A percentile compares a stretch with the other conserved stretches of the same genome.
These are phyloP conservation scores for Suillus clintonianus DNA, from an alignment of 768 basidiomycete species.

Conservation along the genomic window DNA sequence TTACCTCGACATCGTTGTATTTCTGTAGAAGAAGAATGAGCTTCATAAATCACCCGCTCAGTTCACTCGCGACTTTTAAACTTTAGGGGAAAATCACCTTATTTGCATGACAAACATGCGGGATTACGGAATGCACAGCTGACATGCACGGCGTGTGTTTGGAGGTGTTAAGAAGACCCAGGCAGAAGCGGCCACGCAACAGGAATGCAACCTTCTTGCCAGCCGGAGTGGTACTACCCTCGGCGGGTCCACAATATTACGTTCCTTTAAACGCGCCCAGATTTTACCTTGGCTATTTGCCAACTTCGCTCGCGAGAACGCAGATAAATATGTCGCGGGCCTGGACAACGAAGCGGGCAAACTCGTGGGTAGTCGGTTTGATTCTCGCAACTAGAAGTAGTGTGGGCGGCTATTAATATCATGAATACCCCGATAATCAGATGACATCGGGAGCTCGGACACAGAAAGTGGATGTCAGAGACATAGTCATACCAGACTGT, in stretches of 20 bases:
- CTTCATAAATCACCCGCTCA: not conserved
- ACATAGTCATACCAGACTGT: not conserved
- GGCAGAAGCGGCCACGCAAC: not conserved
- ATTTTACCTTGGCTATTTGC: not conserved
- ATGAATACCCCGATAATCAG: not conserved
- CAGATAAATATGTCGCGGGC: not conserved
- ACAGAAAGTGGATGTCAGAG: not conserved
- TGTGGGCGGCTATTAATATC: not conserved
- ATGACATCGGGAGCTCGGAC: not conserved
- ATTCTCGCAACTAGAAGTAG: not conserved
- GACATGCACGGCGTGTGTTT: not conserved
- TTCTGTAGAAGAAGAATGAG: not conserved
- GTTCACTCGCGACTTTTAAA: not conserved
- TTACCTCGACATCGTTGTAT: not conserved
- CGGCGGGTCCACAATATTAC: not conserved
- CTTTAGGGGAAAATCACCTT: not conserved
- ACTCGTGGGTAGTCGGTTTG: not conserved
- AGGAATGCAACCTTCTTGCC: not conserved
- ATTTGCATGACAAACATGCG: not conserved
- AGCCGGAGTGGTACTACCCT: not conserved
- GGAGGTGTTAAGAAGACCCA: not conserved
- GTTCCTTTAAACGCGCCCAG: not conserved
- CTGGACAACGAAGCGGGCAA: not conserved
- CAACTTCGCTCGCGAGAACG: not conserved
- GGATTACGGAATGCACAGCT: not conserved